phyloP scores from a whole-genome alignment of 2,329 filamentous ascomycete genomes.

The Colletotrichum chlorophyti region DNA sequence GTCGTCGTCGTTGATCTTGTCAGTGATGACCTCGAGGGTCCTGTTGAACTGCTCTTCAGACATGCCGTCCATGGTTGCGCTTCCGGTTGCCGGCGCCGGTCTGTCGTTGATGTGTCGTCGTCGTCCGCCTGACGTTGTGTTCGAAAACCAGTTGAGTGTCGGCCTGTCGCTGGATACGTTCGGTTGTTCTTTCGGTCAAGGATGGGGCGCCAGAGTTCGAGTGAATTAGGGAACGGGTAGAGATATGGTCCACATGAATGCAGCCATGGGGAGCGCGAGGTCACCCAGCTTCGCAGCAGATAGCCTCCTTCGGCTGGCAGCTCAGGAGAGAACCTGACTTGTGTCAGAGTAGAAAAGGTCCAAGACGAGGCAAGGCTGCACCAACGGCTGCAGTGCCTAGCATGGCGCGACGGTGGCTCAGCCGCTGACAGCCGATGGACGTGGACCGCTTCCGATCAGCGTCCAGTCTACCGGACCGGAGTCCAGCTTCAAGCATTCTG shows the following conservation, averaged over 20 bases:
- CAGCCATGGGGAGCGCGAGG: slow-evolving; percentile 11
- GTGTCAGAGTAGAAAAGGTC: background rate
- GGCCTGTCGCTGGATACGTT: no score
- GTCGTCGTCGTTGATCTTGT: slow-evolving; percentile 28
- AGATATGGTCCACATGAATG: background rate
- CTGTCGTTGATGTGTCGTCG: background rate
- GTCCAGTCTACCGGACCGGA: no score
- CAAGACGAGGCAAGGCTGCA: slow-evolving; percentile 15
- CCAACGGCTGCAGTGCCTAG: no score
- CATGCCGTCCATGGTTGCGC: slow-evolving; percentile 14
- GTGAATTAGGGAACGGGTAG: background rate
- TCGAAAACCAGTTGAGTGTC: background rate
- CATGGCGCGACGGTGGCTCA: slow-evolving; percentile 14
- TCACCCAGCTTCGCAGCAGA: slow-evolving; percentile 10
- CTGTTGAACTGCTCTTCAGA: slow-evolving; percentile 4
- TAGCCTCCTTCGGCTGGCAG: background rate
- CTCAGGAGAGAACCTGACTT: background rate
- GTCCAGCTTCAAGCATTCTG: no score
- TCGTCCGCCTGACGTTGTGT: background rate
- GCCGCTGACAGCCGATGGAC: background rate
- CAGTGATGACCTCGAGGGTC: slow-evolving; percentile 10
- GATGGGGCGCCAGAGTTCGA: background rate
- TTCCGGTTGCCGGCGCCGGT: background rate
- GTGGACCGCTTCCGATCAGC: background rate
- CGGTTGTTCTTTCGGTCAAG: background rate